Base-by-base conservation (phyloP, 2,329 filamentous ascomycete genomes). In the Fusarium albosuccineum region DNA sequence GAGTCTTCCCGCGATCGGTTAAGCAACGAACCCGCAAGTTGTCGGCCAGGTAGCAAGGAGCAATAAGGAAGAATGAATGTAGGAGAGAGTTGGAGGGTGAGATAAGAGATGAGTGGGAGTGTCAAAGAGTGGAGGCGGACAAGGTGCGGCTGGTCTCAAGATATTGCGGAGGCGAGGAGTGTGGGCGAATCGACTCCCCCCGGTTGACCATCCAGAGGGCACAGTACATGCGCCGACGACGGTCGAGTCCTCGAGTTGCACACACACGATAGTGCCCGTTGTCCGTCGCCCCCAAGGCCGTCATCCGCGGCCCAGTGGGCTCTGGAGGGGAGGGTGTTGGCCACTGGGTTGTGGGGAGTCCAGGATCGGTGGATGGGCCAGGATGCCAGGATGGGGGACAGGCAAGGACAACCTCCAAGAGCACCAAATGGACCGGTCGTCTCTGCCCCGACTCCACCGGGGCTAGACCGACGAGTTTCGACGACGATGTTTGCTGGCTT, bases 151-250 rank as follows among this genome's bases (percentile, higher is more conserved):
- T 69, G 68, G 66, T 72, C 70, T 62, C 71, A 73, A 73, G 71
- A 73, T 73, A 73, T 73, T 71, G 71, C 70, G 71, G 71, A 73
- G 71, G 71, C 69, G 71, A 73, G 61, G 64, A 56, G 48, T 62
- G 66, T 68, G 68, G 62, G 67, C 70, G 61, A 73, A 71, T 73
- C 64, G 67, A 72, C 61, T 61, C 50, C 58, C 60, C 62, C 60
- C 62, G 64, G 60, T 67, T 68, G 60, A 44, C 44, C 37, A 67
- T 70, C 66, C 61, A 46, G 59, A 65, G 51, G 69, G 62, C 58
- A 69, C 66, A 67, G 65, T 59, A 57, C 57, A 22, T 22, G 22
- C 22, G 22, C 22, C 48, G 66, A 56, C 51, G 62, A 54, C 16
- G 56, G 63, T 56, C 57, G 48, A 73, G 57, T 72, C 62, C 51